These are phyloP conservation scores for Podospora pseudoanserina DNA, from an alignment of 495 filamentous ascomycete species.

Conservation along the genomic window DNA sequence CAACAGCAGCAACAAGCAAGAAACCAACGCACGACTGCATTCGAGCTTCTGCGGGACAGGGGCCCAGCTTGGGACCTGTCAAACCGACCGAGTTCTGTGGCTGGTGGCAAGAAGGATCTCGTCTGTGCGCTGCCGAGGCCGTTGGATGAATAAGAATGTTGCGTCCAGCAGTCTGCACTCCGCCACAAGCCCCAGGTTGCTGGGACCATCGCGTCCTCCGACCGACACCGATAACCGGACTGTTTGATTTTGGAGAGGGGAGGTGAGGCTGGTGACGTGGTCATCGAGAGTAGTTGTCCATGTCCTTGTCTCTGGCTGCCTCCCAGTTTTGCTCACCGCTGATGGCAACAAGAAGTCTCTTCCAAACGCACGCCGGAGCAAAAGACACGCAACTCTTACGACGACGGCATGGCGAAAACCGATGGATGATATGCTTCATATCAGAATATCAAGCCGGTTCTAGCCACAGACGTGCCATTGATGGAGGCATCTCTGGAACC, in stretches of 20 bases:
- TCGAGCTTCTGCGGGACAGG: slow-evolving; percentile 8
- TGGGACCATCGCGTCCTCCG: slow-evolving; percentile 2
- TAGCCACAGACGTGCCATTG: slow-evolving; percentile 1
- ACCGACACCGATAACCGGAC: not conserved
- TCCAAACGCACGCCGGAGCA: not conserved
- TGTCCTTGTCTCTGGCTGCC: not conserved
- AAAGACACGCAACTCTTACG: not conserved
- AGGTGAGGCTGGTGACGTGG: slow-evolving; percentile 1
- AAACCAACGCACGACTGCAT: not conserved
- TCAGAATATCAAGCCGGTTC: not conserved
- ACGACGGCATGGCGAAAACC: slow-evolving; percentile 3
- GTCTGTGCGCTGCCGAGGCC: slow-evolving; percentile 12
- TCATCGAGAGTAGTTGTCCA: not conserved
- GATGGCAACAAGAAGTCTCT: not conserved
- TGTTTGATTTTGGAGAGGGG: not conserved
- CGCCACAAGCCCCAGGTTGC: slow-evolving; percentile 5
- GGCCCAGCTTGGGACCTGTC: slow-evolving; percentile 2
- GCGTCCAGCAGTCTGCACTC: slow-evolving; percentile 7
- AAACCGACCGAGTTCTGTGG: not conserved
- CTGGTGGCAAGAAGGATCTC: slow-evolving; percentile 1
- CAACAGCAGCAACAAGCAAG: not conserved
- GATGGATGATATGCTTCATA: not conserved
- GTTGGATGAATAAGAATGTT: not conserved
- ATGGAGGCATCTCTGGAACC: slow-evolving; percentile 6
- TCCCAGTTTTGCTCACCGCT: not conserved